Base-by-base conservation (phyloP, 1,284 basidiomycete species). In the Leccinum solheimii region DNA sequence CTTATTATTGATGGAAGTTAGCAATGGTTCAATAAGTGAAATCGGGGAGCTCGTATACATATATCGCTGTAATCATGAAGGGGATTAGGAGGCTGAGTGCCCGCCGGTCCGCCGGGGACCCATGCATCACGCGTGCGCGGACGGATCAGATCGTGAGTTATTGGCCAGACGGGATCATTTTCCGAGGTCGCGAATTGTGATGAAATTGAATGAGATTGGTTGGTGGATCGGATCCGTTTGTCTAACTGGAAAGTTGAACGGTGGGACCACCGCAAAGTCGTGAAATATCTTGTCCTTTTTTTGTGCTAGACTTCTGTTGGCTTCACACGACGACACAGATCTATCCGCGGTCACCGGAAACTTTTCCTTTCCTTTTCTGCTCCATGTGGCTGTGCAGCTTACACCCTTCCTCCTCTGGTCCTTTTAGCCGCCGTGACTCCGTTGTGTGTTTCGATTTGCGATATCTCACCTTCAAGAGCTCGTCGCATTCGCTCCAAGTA, bases 11-110 rank as follows among this genome's bases (percentile, higher is more conserved):
- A 40, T n/a, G 38, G n/a, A 16, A 16, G 36, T 23, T 32, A 32
- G 32, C 32, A 34, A 57, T 55, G 38, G 55, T 56, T 57, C 30
- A 5, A 58, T 45, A 58, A 58, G 40, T 4, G 21, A 40, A 21
- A 43, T 26, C n/a, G 40, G 40, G 1, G 40, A n/a, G n/a, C n/a
- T 43, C 9, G 40, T 43, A 43, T 43, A 19, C 7, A 40, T n/a
- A 43, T 43, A 11, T 45, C 19, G 40, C 19, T 21, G 11, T 21
- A 21, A 48, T 48, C 11, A 48, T 21, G 45, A 21, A 8, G 19
- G 19, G 19, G 16, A n/a, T 43, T n/a, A 1, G 40, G 40, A n/a
- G 8, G n/a, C n/a, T 43, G 40, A 4, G 10, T 43, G n/a, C 38
- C 9, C n/a, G n/a, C 32, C 32, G 32, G 32, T 0, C 32, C 32